A percentile compares a stretch with the other conserved stretches of the same genome.
Evolutionary conservation across 768 basidiomycete species (phyloP).

Genomic region (Mycena vitilis): DNA sequence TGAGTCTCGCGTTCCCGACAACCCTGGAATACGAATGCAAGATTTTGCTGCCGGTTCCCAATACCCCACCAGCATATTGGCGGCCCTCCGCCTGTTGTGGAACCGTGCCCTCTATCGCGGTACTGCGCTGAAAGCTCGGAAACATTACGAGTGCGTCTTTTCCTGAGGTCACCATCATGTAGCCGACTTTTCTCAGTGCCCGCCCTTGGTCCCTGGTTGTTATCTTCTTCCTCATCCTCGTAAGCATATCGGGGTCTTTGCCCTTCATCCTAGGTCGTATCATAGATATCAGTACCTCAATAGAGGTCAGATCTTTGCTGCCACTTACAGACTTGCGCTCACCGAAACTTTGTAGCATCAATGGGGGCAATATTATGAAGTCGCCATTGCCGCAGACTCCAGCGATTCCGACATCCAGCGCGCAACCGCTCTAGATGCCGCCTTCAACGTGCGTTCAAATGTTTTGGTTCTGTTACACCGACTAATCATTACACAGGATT

Average conservation of each 20-base stretch:
- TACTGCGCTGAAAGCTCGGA: constrained; percentile 45
- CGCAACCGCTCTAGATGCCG: constrained; percentile 40
- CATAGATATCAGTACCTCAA: constrained; percentile 46
- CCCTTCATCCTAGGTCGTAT: constrained; percentile 53
- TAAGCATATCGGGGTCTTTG: constrained; percentile 42
- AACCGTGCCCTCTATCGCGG: constrained; percentile 48
- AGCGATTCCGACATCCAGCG: constrained; percentile 49
- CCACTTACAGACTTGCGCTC: neutral
- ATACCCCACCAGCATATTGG: constrained; percentile 44
- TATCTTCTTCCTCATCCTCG: constrained; percentile 49
- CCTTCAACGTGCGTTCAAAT: constrained; percentile 44
- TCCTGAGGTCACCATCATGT: neutral
- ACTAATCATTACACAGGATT: constrained; percentile 40
- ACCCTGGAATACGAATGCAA: constrained; percentile 49
- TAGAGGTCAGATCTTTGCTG: constrained; percentile 42
- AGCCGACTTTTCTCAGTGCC: constrained; percentile 39
- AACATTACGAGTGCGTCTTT: constrained; percentile 51
- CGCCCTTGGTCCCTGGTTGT: constrained; percentile 53
- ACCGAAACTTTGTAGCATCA: constrained; percentile 45
- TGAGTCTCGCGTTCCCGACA: constrained; percentile 46
- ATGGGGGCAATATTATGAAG: constrained; percentile 46
- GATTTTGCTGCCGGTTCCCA: constrained; percentile 50
- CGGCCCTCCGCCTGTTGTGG: constrained; percentile 50
- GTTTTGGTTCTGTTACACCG: neutral
- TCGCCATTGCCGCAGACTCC: constrained; percentile 48